phyloP scores from a whole-genome alignment of 2,329 filamentous ascomycete genomes.

The Fusarium domesticum region DNA sequence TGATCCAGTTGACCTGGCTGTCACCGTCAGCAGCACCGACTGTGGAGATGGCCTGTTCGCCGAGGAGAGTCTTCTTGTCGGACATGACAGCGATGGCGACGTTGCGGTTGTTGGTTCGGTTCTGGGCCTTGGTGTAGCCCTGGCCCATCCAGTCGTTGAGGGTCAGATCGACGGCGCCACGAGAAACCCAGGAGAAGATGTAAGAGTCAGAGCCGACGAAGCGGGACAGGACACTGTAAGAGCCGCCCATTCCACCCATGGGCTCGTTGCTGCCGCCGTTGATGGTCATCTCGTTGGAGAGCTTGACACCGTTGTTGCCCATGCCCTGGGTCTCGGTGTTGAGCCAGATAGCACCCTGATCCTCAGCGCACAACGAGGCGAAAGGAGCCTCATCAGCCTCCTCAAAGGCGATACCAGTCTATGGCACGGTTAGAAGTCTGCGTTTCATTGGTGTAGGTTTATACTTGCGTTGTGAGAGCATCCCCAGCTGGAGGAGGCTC shows the following conservation, averaged over 20 bases:
- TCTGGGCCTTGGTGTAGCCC: constrained; percentile 50
- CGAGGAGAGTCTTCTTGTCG: constrained; percentile 56
- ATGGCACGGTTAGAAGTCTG: not conserved
- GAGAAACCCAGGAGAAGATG: constrained; percentile 62
- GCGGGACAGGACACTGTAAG: constrained; percentile 55
- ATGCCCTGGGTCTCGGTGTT: constrained; percentile 59
- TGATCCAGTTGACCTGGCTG: constrained; percentile 59
- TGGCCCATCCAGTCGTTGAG: constrained; percentile 56
- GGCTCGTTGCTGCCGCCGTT: constrained; percentile 58
- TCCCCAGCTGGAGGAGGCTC: constrained; percentile 55
- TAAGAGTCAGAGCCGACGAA: constrained; percentile 52
- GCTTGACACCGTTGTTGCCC: constrained; percentile 51
- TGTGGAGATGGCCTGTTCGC: constrained; percentile 51
- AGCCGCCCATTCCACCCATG: constrained; percentile 62
- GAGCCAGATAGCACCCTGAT: constrained; percentile 62
- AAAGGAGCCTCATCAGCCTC: constrained; percentile 57
- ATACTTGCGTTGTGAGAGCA: constrained; percentile 54
- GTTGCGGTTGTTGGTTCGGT: constrained; percentile 57
- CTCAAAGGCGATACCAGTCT: constrained; percentile 60
- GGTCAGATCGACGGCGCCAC: constrained; percentile 54
- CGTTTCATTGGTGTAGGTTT: not conserved
- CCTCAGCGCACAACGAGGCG: constrained; percentile 58
- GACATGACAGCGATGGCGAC: constrained; percentile 56
- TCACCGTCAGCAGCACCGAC: constrained; percentile 54
- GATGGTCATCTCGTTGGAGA: constrained; percentile 60